A percentile compares a stretch with the other conserved stretches of the same genome.
These are phyloP conservation scores for Candida yuanshanica DNA, from an alignment of 805 yeast genomes.

Conservation along the genomic window DNA sequence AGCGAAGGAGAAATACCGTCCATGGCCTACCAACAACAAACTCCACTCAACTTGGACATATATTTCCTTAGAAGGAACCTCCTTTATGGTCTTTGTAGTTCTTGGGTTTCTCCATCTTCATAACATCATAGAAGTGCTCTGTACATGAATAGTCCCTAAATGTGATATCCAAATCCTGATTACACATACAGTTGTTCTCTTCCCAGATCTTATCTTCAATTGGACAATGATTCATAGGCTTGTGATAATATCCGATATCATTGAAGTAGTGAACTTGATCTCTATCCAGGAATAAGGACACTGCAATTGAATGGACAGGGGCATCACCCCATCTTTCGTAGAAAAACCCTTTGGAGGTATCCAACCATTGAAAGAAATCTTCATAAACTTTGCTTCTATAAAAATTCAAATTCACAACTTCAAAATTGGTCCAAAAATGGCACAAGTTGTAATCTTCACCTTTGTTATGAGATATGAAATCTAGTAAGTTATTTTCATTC, in stretches of 20 bases:
- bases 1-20: too few species aligned
- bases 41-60: too few species aligned
- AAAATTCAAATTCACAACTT: constrained; percentile 47
- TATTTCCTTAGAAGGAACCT: background rate
- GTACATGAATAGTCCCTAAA: constrained; percentile 72
- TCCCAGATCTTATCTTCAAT: constrained; percentile 38
- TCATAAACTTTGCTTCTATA: constrained; percentile 41
- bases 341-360: constrained; percentile 45
- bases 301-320: constrained; percentile 85
- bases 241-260: constrained; percentile 78
- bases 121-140: constrained; percentile 49
- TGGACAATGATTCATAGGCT: constrained; percentile 59
- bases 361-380: constrained; percentile 40
- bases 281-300: constrained; percentile 62
- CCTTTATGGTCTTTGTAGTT: constrained; percentile 58
- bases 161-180: constrained; percentile 62
- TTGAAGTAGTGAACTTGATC: constrained; percentile 71
- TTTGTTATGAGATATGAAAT: constrained; percentile 42
- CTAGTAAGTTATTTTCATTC: constrained; percentile 50
- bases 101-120: constrained; percentile 49
- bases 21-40: too few species aligned
- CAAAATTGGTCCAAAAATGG: constrained; percentile 65
- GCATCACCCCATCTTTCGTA: constrained; percentile 89
- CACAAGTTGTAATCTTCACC: constrained; percentile 45
- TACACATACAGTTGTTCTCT: constrained; percentile 46